These are phyloP conservation scores for Clohesyomyces aquaticus DNA, from an alignment of 495 filamentous ascomycete genomes.

Conservation along the genomic window DNA sequence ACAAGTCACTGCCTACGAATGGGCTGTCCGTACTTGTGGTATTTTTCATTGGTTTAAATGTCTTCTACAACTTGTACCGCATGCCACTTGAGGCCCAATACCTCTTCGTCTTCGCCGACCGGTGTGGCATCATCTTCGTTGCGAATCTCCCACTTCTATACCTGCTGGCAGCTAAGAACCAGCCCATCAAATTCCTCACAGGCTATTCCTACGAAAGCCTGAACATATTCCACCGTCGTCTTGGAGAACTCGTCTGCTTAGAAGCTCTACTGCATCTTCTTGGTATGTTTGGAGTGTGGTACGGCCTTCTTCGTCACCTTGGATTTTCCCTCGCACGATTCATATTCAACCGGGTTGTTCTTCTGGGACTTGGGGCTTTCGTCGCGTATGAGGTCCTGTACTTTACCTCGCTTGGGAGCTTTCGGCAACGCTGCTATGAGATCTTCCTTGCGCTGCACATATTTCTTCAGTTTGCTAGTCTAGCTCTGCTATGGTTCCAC, in stretches of 20 bases:
- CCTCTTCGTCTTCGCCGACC: slow-evolving; percentile 61
- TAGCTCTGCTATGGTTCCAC: slow-evolving; percentile 62
- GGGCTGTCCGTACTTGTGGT: slow-evolving; percentile 55
- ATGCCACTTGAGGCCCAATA: slow-evolving; percentile 51
- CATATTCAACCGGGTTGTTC: slow-evolving; percentile 47
- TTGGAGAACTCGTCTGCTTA: slow-evolving; percentile 55
- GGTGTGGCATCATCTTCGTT: slow-evolving; percentile 57
- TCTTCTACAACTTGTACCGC: slow-evolving; percentile 59
- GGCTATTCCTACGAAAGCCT: slow-evolving; percentile 66
- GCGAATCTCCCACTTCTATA: slow-evolving; percentile 66
- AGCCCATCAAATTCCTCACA: slow-evolving; percentile 60
- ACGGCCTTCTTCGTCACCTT: slow-evolving; percentile 48
- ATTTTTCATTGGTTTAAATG: slow-evolving; percentile 56
- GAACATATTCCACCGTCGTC: slow-evolving; percentile 63
- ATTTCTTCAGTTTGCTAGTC: slow-evolving; percentile 55
- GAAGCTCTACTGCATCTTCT: slow-evolving; percentile 52
- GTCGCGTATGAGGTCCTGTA: slow-evolving; percentile 56
- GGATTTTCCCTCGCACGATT: slow-evolving; percentile 50
- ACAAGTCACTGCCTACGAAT: slow-evolving; percentile 59
- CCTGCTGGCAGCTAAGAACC: slow-evolving; percentile 66
- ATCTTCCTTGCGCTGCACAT: slow-evolving; percentile 62
- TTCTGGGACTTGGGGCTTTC: slow-evolving; percentile 55
- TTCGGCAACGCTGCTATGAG: slow-evolving; percentile 59
- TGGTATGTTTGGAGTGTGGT: slow-evolving; percentile 56
- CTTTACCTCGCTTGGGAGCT: slow-evolving; percentile 56